These are phyloP conservation scores for Phytophthora kernoviae DNA, from an alignment of 352 stramenopile genomes.

Conservation along the genomic window DNA sequence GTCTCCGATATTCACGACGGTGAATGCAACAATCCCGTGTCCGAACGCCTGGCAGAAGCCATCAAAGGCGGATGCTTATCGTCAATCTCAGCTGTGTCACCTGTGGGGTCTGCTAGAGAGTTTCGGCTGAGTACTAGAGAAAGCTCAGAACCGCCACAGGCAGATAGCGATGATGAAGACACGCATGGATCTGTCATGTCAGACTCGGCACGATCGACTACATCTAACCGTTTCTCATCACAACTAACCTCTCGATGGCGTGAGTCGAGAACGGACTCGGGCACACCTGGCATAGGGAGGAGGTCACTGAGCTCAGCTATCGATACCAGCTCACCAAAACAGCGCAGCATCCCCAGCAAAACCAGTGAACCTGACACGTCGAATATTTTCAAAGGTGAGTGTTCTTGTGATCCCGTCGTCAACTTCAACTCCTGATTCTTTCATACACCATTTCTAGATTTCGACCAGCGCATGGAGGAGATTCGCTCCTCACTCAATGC, in stretches of 20 bases:
- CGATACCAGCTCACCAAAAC: constrained; percentile 5
- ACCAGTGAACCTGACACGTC: constrained; percentile 3
- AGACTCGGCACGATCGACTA: constrained; percentile 14
- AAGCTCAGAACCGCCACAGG: not conserved
- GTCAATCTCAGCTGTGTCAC: not conserved
- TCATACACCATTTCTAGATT: constrained; percentile 41
- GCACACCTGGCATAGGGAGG: constrained; percentile 10
- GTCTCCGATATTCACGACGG: constrained; percentile 5
- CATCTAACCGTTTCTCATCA: constrained; percentile 14
- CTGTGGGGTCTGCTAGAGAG: constrained; percentile 6
- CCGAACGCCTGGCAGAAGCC: not conserved
- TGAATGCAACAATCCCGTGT: not conserved
- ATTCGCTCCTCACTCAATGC: constrained; percentile 66
- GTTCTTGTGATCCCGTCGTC: constrained; percentile 2
- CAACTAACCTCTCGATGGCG: constrained; percentile 13
- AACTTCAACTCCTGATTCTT: constrained; percentile 19
- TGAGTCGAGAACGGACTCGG: not conserved
- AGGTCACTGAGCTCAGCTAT: constrained; percentile 4
- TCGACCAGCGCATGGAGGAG: constrained; percentile 76
- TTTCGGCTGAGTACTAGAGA: not conserved
- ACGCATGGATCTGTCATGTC: not conserved
- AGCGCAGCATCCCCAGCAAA: constrained; percentile 3
- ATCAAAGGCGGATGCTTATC: constrained; percentile 4
- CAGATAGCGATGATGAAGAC: constrained; percentile 7
- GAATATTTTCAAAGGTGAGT: constrained; percentile 38